A percentile compares a stretch with the other conserved stretches of the same genome.
phyloP scores from a whole-genome alignment of 23 red algal genomes.

The Gracilaria caudata region DNA sequence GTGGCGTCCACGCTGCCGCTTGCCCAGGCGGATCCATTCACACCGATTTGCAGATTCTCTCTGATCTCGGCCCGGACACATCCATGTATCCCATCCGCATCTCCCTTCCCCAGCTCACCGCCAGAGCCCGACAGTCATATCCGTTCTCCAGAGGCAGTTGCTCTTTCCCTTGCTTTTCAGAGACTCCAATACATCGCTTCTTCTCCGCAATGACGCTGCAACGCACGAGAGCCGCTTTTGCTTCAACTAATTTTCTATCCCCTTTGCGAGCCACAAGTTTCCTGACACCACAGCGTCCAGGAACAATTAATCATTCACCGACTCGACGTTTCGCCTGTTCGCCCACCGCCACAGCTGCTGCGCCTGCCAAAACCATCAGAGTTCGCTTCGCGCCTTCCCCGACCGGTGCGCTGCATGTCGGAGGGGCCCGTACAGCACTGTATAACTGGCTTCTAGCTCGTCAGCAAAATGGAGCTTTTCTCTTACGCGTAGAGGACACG shows the following conservation, averaged over 20 bases:
- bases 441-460: conserved; percentile 95
- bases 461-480: conserved; percentile 78
- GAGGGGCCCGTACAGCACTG: conserved; percentile 93
- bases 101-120: neutral
- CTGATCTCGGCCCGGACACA: neutral
- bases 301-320: neutral
- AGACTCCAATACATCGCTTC: too few species aligned
- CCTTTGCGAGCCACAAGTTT: neutral
- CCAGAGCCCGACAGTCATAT: neutral
- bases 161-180: neutral
- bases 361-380: conserved; percentile 28
- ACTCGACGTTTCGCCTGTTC: neutral
- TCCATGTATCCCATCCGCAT: neutral
- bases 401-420: conserved; percentile 93
- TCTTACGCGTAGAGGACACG: conserved; percentile 97
- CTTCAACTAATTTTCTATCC: neutral
- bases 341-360: conserved; percentile 35
- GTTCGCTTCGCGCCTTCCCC: conserved; percentile 98
- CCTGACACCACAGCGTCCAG: neutral
- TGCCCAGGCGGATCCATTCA: neutral
- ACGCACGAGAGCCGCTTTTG: neutral
- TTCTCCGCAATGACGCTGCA: neutral
- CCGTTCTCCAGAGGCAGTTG: neutral
- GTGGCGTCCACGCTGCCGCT: neutral
- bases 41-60: neutral